Conservation (phyloP, 495 filamentous ascomycete species). For the Massariosphaeria phaeospora region DNA sequence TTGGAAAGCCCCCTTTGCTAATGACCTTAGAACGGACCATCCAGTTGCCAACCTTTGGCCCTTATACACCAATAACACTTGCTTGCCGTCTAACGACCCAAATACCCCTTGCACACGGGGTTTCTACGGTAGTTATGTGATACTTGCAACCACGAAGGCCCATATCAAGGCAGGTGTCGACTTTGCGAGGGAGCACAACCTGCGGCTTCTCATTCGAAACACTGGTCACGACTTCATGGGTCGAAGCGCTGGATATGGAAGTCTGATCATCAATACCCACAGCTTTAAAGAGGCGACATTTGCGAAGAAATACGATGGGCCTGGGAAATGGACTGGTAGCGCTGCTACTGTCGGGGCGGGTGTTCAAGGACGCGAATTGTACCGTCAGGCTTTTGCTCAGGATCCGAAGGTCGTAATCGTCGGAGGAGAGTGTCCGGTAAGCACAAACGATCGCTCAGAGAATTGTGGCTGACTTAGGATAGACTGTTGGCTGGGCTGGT, state of each 20-base stretch:
- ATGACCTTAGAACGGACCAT: slow-evolving; percentile 15
- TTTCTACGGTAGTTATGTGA: slow-evolving; percentile 25
- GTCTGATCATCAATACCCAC: slow-evolving; percentile 30
- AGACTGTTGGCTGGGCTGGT: slow-evolving; percentile 26
- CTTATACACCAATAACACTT: slow-evolving; percentile 30
- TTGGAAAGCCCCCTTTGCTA: neutral
- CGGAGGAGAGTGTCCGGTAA: slow-evolving; percentile 27
- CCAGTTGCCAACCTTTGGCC: slow-evolving; percentile 25
- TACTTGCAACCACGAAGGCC: slow-evolving; percentile 26
- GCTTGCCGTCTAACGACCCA: slow-evolving; percentile 18
- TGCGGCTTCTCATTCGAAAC: slow-evolving; percentile 28
- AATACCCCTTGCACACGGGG: slow-evolving; percentile 21
- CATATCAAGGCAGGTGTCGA: slow-evolving; percentile 31
- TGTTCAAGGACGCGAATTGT: slow-evolving; percentile 44
- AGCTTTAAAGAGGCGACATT: slow-evolving; percentile 33
- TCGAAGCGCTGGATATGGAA: slow-evolving; percentile 22
- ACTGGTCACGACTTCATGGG: slow-evolving; percentile 36
- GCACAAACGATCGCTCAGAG: too few species aligned
- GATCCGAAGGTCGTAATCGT: slow-evolving; percentile 23
- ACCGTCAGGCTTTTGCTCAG: slow-evolving; percentile 31
- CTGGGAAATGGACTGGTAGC: slow-evolving; percentile 42
- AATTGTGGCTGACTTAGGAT: too few species aligned
- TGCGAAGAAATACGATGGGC: slow-evolving; percentile 36
- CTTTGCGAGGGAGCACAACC: slow-evolving; percentile 24
- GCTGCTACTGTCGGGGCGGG: slow-evolving; percentile 49